Evolutionary conservation across 2,329 filamentous ascomycete species (phyloP).

Genomic region (Colletotrichum lindemuthianum): DNA sequence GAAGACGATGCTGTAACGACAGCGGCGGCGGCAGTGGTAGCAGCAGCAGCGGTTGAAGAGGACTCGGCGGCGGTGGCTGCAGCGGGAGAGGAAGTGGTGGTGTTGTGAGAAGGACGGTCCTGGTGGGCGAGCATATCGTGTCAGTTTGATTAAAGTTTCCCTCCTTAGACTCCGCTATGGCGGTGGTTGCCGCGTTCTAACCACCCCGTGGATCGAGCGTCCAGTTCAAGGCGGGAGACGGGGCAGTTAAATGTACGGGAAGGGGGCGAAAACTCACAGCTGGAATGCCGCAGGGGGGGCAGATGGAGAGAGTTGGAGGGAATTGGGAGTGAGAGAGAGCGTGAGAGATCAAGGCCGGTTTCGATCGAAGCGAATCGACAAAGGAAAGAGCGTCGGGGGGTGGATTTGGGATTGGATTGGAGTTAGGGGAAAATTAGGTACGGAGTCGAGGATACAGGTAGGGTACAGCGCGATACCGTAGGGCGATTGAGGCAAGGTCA

Average conservation of each 20-base stretch:
- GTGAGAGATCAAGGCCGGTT: conserved; percentile 27
- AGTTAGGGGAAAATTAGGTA: conserved; percentile 27
- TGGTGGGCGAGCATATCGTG: conserved; percentile 35
- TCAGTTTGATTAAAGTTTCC: conserved; percentile 38
- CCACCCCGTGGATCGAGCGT: conserved; percentile 32
- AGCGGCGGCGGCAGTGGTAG: conserved; percentile 15
- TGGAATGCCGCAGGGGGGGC: conserved; percentile 25
- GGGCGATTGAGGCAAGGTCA: no score
- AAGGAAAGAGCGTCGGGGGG: conserved; percentile 38
- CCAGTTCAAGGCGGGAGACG: conserved; percentile 24
- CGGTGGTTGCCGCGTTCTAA: conserved; percentile 34
- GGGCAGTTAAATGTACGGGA: conserved; percentile 29
- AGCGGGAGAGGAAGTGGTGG: conserved; percentile 2
- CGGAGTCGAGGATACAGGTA: conserved; percentile 28
- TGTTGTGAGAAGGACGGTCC: conserved; percentile 31
- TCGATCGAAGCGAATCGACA: conserved; percentile 38
- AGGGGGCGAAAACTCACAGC: conserved; percentile 31
- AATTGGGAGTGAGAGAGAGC: conserved; percentile 21
- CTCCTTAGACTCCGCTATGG: conserved; percentile 36
- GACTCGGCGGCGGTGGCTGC: conserved; percentile 2
- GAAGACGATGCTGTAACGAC: conserved; percentile 27
- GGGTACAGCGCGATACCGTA: background rate
- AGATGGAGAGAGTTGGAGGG: conserved; percentile 4
- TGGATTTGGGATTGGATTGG: conserved; percentile 28
- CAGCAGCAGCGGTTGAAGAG: background rate